These are phyloP conservation scores for Cucurbita pepo DNA, from an alignment of 306 rosid genomes.

Conservation along the genomic window DNA sequence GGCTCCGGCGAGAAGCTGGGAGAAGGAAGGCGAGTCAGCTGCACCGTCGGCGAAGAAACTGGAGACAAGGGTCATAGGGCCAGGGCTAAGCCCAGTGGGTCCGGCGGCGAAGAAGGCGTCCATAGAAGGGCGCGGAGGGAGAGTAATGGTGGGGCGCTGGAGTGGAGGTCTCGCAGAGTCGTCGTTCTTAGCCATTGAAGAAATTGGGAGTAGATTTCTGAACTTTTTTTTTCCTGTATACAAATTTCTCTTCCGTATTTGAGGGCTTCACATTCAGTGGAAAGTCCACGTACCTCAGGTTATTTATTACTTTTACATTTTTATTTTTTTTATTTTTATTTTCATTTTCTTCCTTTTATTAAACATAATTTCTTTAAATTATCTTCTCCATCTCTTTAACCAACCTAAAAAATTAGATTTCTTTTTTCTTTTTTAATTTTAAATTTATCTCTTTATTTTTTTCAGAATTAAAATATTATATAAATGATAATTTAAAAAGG, in stretches of 20 bases:
- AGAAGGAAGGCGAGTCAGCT: constrained; percentile 51
- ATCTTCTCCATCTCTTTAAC: too few relatives aligned
- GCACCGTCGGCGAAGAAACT: constrained; percentile 48
- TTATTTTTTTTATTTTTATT: neutral
- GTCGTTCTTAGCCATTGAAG: constrained; percentile 26
- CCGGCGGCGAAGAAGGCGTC: constrained; percentile 63
- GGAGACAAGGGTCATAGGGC: constrained; percentile 94
- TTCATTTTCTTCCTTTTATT: too few relatives aligned
- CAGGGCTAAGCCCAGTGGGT: constrained; percentile 51
- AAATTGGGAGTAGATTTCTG: neutral
- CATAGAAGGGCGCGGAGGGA: constrained; percentile 75
- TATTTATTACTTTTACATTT: neutral
- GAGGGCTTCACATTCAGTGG: constrained; percentile 12
- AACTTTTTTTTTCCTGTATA: neutral
- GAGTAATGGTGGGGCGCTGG: constrained; percentile 57
- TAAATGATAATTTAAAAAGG: too few relatives aligned
- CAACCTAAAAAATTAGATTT: too few relatives aligned
- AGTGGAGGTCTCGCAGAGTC: constrained; percentile 28
- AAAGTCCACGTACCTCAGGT: constrained; percentile 28
- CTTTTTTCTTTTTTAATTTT: too few relatives aligned
- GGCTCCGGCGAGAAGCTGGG: constrained; percentile 96
- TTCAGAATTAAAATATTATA: too few relatives aligned
- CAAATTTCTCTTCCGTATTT: neutral
- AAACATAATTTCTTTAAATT: too few relatives aligned
- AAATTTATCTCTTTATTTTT: too few relatives aligned